Evolutionary conservation across 371 early-diverging fungal species (phyloP), one percentile per base, ranked within the genome.

Genomic region (Capillidium heterosporum): DNA sequence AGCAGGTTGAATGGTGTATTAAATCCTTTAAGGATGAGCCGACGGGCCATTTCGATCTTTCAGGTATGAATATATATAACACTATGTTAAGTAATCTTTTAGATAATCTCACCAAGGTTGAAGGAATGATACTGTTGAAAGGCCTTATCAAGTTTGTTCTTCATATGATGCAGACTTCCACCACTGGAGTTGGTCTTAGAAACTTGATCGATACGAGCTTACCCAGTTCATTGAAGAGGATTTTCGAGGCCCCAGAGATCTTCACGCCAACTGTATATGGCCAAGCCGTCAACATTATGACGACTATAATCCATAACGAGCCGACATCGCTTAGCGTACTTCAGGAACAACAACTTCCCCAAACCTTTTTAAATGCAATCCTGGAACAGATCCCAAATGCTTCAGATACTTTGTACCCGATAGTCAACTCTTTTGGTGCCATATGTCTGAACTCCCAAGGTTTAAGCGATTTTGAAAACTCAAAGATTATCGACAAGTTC

Each of bases 301-400:
- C 95, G 0, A 91, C 90, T 5, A 86, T 97, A 59, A 87, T 97
- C 41, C 95, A 97, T 66, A 95, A 91, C 61, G 98, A 97, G 59
- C 95, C 98, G 0, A 94, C 95, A 0, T 85, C 82, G 2, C 68
- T 96, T 19, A 62, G 86, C 0, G 87, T 97, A 51, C 69, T 96
- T 41, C 96, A 96, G 66, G 96, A 96, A 66, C 73, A 79, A 3
- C 73, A 79, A 42, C 65, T 95, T 29, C 93, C 95, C 0, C 84
- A 91, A 49, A 73, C 79, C 1, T 83, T 97, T 63, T 70, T 95
- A 28, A 67, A 70, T 1, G 75, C 82, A 26, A 70, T 89, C 19
- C 67, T 71, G 21, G 61, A 60, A 17, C 78, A 80, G 29, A 69
- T 89, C 35, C 91, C 82, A 10, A 71, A 67, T 55, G 84, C 76